phyloP scores from a whole-genome alignment of 495 filamentous ascomycete genomes.

The Symbiotaphrina buchneri region DNA sequence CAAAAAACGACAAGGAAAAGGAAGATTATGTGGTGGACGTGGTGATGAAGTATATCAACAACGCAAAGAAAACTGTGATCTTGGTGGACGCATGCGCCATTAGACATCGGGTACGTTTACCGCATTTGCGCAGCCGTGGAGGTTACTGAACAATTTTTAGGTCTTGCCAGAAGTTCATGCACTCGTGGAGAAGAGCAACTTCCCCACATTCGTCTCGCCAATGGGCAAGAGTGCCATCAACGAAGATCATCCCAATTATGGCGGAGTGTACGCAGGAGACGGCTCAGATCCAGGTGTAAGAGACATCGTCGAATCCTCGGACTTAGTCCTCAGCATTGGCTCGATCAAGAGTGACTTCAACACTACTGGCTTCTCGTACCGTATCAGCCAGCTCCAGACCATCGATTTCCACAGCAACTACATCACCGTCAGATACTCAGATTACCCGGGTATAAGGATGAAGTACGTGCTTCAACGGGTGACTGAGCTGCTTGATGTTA shows the following conservation, averaged over 20 bases:
- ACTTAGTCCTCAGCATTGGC: constrained; percentile 68
- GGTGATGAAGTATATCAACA: constrained; percentile 29
- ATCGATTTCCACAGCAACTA: constrained; percentile 61
- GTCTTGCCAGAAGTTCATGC: constrained; percentile 51
- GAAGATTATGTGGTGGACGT: constrained; percentile 20
- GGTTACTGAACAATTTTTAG: constrained; percentile 1
- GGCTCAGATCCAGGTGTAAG: constrained; percentile 51
- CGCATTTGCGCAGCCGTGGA: neutral
- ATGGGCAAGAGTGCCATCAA: constrained; percentile 85
- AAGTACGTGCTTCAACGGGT: constrained; percentile 66
- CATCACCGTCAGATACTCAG: constrained; percentile 32
- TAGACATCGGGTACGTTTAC: constrained; percentile 28
- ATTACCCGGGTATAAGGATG: constrained; percentile 68
- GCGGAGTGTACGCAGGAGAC: constrained; percentile 70
- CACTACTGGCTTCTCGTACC: constrained; percentile 74
- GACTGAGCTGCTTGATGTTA: constrained; percentile 31
- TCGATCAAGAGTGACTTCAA: constrained; percentile 82
- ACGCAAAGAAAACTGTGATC: constrained; percentile 56
- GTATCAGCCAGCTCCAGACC: constrained; percentile 45
- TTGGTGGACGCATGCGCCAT: constrained; percentile 84
- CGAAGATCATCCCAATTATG: constrained; percentile 51
- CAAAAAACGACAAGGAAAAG: constrained; percentile 24
- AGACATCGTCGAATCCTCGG: constrained; percentile 54
- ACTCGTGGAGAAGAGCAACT: constrained; percentile 48
- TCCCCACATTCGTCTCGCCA: constrained; percentile 73